Evolutionary conservation across 2,329 filamentous ascomycete genomes (phyloP), one percentile per base, ranked within the genome.

Genomic region (Coniosporium tulheliwenetii): DNA sequence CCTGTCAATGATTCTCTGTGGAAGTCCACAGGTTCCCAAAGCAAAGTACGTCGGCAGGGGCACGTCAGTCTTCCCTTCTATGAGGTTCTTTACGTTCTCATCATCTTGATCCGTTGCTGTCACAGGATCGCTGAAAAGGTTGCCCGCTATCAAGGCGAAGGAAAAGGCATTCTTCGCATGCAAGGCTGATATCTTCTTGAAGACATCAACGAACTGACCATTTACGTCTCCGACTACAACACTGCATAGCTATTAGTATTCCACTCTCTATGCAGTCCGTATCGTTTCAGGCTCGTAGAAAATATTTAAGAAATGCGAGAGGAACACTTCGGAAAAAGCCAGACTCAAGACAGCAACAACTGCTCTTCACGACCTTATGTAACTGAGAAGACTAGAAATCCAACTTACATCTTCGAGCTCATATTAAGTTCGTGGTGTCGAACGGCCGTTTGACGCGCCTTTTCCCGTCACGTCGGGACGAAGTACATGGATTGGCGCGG

Each of bases 1-100:
- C 56, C 78, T 86, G 52, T 82, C 74, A 14, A 81, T 66, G 15
- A 95, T 73, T 29, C 67, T 63, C 2, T 68, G 60, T 0, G 91
- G 91, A 5, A 98, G 67, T n/a, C 79, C 64, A 37, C 70, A 70
- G 32, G 68, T 77, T 49, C 84, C 86, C 44, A 94, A 69, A 2
- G 84, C 85, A 57, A 96, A 98, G 63, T 98, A 98, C 8, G 82
- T 93, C 1, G 87, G 79, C 1, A 96, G 65, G 2, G 87, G 79
- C 4, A 96, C 67, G 15, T 68, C 56, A 40, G 93, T 78, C 9
- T 73, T 67, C n/a, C 85, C 85, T 19, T 73, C 62, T 1, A 96
- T 61, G 3, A 98, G 70, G 8, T 73, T 70, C 9, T 68, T 63
- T 5, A 91, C 61, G 8, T 62, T 56, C 10, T 74, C 68, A 34